Conservation (phyloP, 306 rosid species). For the Rosa multiflora region DNA sequence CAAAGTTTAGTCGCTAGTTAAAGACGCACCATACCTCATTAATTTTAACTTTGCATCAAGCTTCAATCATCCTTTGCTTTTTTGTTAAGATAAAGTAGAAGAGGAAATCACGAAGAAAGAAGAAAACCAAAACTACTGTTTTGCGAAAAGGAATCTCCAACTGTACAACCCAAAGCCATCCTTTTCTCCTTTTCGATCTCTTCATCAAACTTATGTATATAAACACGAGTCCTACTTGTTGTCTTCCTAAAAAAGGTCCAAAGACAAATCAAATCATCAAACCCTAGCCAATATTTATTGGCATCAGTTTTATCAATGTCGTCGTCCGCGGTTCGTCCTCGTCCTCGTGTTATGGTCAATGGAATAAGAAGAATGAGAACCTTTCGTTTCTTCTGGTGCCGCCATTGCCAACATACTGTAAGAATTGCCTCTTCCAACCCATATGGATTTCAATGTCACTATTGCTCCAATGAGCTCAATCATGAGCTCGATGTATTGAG, state of each 20-base stretch:
- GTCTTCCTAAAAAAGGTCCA: not conserved
- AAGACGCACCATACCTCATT: not conserved
- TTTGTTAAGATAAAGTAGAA: not conserved
- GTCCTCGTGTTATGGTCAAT: slow-evolving; percentile 50
- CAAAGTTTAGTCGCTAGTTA: too few relatives aligned
- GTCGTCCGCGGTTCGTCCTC: slow-evolving; percentile 27
- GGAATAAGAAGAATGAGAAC: slow-evolving; percentile 64
- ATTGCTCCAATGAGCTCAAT: slow-evolving; percentile 14
- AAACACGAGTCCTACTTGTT: not conserved
- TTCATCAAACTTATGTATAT: slow-evolving; percentile 10
- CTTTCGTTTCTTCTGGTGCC: slow-evolving; percentile 47
- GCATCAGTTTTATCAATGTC: slow-evolving; percentile 35
- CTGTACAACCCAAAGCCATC: slow-evolving; percentile 42
- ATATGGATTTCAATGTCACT: not conserved
- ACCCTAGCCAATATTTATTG: not conserved
- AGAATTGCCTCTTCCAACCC: slow-evolving; percentile 21
- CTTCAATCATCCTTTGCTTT: slow-evolving; percentile 21
- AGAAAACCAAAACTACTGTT: not conserved
- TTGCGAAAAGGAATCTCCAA: slow-evolving; percentile 46
- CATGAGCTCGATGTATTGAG: slow-evolving; percentile 45
- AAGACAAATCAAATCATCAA: not conserved
- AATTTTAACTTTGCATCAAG: not conserved
- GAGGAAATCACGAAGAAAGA: not conserved
- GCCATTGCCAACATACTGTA: slow-evolving; percentile 13
- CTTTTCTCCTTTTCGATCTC: slow-evolving; percentile 31